These are phyloP conservation scores for Diaporthe sp. DNA, from an alignment of 2,329 filamentous ascomycete genomes.

Conservation along the genomic window DNA sequence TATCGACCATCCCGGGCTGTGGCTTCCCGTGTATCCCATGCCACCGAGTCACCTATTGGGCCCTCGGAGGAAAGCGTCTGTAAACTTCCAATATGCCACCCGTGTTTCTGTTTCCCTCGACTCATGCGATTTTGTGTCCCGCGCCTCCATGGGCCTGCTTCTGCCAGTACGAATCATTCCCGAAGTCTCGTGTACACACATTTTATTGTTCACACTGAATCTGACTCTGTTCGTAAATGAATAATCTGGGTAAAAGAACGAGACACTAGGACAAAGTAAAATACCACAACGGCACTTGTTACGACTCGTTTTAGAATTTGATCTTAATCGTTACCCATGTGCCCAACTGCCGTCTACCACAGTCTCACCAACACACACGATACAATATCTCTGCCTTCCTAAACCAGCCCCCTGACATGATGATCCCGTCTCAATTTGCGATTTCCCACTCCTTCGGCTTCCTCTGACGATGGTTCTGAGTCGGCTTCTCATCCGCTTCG, in stretches of 20 bases:
- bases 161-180: background rate
- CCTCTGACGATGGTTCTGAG: background rate
- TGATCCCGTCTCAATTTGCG: background rate
- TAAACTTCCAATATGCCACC: background rate
- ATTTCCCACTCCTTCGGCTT: slow-evolving; percentile 15
- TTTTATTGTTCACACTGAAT: background rate
- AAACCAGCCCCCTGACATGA: background rate
- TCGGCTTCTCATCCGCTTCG: background rate
- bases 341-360: background rate
- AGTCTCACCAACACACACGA: background rate
- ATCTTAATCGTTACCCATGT: background rate
- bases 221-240: background rate
- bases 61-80: background rate
- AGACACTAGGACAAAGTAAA: background rate
- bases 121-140: background rate
- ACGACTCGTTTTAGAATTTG: background rate
- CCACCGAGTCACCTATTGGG: background rate
- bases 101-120: background rate
- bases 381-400: background rate
- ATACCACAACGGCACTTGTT: background rate
- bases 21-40: background rate
- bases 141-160: background rate
- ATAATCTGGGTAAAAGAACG: background rate
- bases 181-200: too few relatives aligned
- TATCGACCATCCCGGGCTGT: background rate